These are phyloP conservation scores for Tympanopsis confertula DNA, from an alignment of 2,329 filamentous ascomycete genomes.

Conservation along the genomic window DNA sequence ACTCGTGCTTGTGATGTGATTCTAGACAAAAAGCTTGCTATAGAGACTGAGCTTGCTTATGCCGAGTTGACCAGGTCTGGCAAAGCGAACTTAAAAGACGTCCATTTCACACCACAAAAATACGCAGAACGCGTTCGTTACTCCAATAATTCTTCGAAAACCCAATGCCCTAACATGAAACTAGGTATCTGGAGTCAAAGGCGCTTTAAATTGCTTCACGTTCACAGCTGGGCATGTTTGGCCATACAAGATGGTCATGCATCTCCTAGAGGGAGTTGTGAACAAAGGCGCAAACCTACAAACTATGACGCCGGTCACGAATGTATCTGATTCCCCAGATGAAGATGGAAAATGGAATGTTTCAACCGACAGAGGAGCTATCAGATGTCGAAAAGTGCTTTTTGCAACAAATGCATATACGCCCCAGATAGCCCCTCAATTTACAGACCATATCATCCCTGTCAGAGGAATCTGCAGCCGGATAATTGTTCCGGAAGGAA, in stretches of 20 bases:
- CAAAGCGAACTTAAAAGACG: constrained; percentile 9
- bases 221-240: constrained; percentile 8
- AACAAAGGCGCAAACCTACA: constrained; percentile 7
- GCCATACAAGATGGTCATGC: constrained; percentile 10
- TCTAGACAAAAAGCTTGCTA: constrained; percentile 13
- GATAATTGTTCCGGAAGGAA: constrained; percentile 4
- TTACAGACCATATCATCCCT: constrained; percentile 6
- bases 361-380: constrained; percentile 5
- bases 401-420: constrained; percentile 10
- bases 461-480: constrained; percentile 7
- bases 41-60: constrained; percentile 3
- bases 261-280: constrained; percentile 14
- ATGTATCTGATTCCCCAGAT: constrained; percentile 2
- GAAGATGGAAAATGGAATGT: constrained; percentile 2
- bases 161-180: constrained; percentile 9
- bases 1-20: constrained; percentile 25
- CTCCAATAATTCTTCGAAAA: constrained; percentile 6
- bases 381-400: constrained; percentile 8
- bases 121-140: not conserved
- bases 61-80: constrained; percentile 12
- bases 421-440: constrained; percentile 8
- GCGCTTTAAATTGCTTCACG: constrained; percentile 16
- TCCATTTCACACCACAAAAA: not conserved
- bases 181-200: constrained; percentile 21
- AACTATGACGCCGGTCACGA: constrained; percentile 7